phyloP scores from a whole-genome alignment of 306 rosid species.

The Dalbergia cultrata region DNA sequence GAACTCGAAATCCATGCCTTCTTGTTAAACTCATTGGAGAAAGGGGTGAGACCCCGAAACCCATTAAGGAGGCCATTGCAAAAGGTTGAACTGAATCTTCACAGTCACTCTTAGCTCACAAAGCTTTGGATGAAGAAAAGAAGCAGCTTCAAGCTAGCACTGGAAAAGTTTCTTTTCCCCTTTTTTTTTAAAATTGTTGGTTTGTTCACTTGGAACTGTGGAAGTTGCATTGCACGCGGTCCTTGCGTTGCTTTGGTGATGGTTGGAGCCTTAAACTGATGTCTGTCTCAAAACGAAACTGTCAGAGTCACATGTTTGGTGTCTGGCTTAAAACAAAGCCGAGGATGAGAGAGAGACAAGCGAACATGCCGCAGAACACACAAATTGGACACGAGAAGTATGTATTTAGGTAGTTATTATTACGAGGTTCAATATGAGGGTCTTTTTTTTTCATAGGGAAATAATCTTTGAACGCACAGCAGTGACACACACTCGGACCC shows the following conservation, averaged over 20 bases:
- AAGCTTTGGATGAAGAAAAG: background rate
- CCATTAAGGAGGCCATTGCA: constrained; percentile 60
- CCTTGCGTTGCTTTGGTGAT: background rate
- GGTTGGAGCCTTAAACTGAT: background rate
- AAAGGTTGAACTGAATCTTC: background rate
- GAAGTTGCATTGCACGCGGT: background rate
- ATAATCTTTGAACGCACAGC: too few species aligned
- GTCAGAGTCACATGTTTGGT: constrained; percentile 12
- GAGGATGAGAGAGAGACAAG: background rate
- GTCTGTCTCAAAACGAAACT: background rate
- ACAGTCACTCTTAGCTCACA: background rate
- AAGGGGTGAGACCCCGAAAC: constrained; percentile 53
- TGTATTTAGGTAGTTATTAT: too few species aligned
- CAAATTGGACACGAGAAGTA: background rate
- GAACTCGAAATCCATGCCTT: constrained; percentile 43
- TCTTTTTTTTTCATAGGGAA: too few species aligned
- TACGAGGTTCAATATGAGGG: too few species aligned
- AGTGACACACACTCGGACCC: too few species aligned
- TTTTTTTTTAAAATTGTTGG: background rate
- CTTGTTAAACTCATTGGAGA: constrained; percentile 20
- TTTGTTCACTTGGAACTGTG: background rate
- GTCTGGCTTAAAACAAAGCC: background rate
- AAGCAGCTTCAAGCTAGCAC: background rate
- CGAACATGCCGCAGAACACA: constrained; percentile 18
- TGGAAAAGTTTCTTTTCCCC: background rate